A percentile compares a stretch with the other conserved stretches of the same genome.
These are phyloP conservation scores for Paramarasmius palmivorus DNA, from an alignment of 1,284 basidiomycete species.

Conservation along the genomic window DNA sequence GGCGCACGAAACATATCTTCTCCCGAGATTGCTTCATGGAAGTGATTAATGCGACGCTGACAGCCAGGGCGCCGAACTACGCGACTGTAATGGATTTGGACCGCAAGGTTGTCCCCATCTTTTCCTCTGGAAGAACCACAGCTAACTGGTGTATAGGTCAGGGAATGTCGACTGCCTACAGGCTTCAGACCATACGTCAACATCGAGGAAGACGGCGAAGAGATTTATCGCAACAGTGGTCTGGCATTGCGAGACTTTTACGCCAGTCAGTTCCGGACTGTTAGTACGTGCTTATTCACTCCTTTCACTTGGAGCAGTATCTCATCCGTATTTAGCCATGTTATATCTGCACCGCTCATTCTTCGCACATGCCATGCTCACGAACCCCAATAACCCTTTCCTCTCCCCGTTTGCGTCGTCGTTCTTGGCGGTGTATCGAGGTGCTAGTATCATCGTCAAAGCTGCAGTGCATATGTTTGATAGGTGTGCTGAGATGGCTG, in stretches of 20 bases:
- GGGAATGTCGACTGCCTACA: constrained; percentile 32
- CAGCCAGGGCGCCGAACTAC: constrained; percentile 43
- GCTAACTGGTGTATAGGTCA: constrained; percentile 9
- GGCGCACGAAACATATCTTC: constrained; percentile 47
- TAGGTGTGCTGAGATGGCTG: constrained; percentile 40
- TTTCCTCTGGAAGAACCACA: no score
- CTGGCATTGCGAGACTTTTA: constrained; percentile 42
- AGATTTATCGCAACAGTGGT: constrained; percentile 41
- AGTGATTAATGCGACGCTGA: constrained; percentile 43
- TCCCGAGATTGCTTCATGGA: constrained; percentile 44
- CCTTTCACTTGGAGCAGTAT: not conserved
- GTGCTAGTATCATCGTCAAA: constrained; percentile 47
- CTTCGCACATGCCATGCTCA: constrained; percentile 49
- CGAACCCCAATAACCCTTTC: constrained; percentile 45
- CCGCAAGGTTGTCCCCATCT: constrained; percentile 7
- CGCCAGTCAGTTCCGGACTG: constrained; percentile 45
- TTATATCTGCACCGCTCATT: constrained; percentile 50
- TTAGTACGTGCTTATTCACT: constrained; percentile 34
- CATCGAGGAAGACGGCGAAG: constrained; percentile 36
- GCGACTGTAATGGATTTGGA: constrained; percentile 46
- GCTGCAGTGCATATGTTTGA: constrained; percentile 45
- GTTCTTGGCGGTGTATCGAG: constrained; percentile 46
- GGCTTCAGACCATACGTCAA: constrained; percentile 40
- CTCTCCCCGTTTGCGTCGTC: constrained; percentile 47
- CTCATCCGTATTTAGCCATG: constrained; percentile 33